Evolutionary conservation across 495 filamentous ascomycete species (phyloP), one percentile per base, ranked within the genome.

Genomic region (Xylaria nigripes): DNA sequence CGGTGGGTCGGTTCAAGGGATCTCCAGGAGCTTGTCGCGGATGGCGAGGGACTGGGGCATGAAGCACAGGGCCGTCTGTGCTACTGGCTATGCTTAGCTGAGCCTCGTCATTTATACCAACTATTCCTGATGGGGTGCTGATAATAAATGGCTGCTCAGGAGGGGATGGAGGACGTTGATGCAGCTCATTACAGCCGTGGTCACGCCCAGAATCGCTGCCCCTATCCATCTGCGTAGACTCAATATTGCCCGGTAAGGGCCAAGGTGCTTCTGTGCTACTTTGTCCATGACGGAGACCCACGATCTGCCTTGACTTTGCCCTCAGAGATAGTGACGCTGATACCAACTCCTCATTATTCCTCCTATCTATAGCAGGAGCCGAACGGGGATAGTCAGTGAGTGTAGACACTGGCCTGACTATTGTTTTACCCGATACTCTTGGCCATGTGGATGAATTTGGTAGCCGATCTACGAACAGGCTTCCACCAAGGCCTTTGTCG

Each of bases 371-470:
- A 15, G 67, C 58, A 5, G 70, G 74, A 0, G 73, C 73, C 3
- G 73, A 76, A 50, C 68, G 69, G 10, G 72, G 72, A 47, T 72
- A 74, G 16, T 69, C 72, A 13, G 45, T 47, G 13, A 61, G 38
- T 6, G 62, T 36, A 23, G 61, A 45, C n/a, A 45, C 46, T 2
- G 55, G 51, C 3, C 57, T 38, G 6, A 50, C 24, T 19, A 29
- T 48, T 22, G 61, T 53, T 8, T 52, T 51, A 13, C 59, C 48
- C 15, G 67, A 65, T n/a, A 61, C 64, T 18, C 62, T 59, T 22
- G 75, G 75, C 75, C 75, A 77, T 12, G 74, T 77, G 50, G 63
- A 66, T 13, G 74, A 61, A 40, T 66, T 74, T 5, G 67, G 68
- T 25, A 76, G 60, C 2, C 66, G 67, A 6, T 63, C 62, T 2